phyloP scores from a whole-genome alignment of 2,329 filamentous ascomycete species.

The Bisporella sp. region DNA sequence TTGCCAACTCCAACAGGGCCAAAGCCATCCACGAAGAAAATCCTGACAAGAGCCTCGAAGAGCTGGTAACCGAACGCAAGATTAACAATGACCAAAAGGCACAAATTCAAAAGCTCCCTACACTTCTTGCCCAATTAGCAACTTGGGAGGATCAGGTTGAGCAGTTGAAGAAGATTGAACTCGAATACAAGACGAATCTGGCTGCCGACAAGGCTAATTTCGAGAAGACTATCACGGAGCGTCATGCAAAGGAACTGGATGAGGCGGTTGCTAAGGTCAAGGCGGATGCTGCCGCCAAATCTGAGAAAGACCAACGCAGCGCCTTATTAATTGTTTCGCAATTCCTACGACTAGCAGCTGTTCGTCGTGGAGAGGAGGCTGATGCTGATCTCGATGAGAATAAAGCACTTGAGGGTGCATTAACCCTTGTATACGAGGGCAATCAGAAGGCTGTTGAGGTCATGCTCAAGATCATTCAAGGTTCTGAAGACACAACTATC shows the following conservation, averaged over 20 bases:
- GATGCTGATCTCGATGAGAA: conserved; percentile 63
- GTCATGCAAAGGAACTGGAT: conserved; percentile 37
- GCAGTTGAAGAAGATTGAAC: conserved; percentile 69
- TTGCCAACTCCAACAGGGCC: conserved; percentile 70
- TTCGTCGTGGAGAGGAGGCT: conserved; percentile 60
- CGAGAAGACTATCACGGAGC: conserved; percentile 48
- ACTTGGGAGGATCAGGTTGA: conserved; percentile 68
- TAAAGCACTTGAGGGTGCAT: conserved; percentile 72
- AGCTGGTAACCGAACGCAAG: conserved; percentile 62
- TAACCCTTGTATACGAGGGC: conserved; percentile 72
- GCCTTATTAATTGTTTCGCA: conserved; percentile 67
- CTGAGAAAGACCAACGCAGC: conserved; percentile 50
- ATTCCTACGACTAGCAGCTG: conserved; percentile 73
- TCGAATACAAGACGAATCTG: conserved; percentile 59
- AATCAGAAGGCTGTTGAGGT: conserved; percentile 67
- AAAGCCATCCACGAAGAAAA: conserved; percentile 64
- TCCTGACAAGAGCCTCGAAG: conserved; percentile 62
- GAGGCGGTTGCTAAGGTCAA: conserved; percentile 44
- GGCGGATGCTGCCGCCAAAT: conserved; percentile 45
- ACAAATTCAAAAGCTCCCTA: conserved; percentile 70
- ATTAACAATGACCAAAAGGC: conserved; percentile 79
- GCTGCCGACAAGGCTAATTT: conserved; percentile 51
- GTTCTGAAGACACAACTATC: conserved; percentile 57
- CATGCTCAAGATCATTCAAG: conserved; percentile 72
- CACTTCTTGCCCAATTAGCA: conserved; percentile 58